Conservation (phyloP, 768 basidiomycete genomes). For the Boletus insuetus region DNA sequence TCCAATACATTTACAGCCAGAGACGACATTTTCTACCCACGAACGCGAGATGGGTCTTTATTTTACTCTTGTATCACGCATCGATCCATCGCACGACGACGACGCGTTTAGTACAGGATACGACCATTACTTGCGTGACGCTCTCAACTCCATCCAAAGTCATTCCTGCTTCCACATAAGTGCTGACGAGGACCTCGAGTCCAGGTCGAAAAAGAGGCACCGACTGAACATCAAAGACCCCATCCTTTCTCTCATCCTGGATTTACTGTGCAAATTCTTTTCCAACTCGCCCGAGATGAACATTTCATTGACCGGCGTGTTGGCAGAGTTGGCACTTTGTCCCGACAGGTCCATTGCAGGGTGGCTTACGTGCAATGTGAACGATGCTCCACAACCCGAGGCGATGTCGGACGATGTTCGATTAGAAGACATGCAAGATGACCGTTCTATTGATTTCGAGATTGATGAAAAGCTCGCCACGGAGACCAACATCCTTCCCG, state of each 20-base stretch:
- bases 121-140: slow-evolving; percentile 79
- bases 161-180: slow-evolving; percentile 57
- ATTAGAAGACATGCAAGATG: slow-evolving; percentile 60
- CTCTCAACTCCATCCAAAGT: slow-evolving; percentile 61
- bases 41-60: slow-evolving; percentile 84
- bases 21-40: slow-evolving; percentile 74
- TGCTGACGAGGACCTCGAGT: slow-evolving; percentile 40
- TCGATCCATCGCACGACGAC: slow-evolving; percentile 65
- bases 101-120: slow-evolving; percentile 84
- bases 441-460: slow-evolving; percentile 75
- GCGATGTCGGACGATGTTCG: slow-evolving; percentile 6
- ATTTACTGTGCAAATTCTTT: slow-evolving; percentile 75
- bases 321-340: slow-evolving; percentile 80
- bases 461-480: slow-evolving; percentile 64
- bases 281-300: slow-evolving; percentile 84
- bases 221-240: slow-evolving; percentile 77
- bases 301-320: slow-evolving; percentile 79
- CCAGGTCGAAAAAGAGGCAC: slow-evolving; percentile 54
- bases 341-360: slow-evolving; percentile 84
- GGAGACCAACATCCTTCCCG: slow-evolving; percentile 58
- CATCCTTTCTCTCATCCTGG: slow-evolving; percentile 66
- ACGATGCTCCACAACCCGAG: slow-evolving; percentile 33
- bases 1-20: slow-evolving; percentile 57
- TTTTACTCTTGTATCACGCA: slow-evolving; percentile 70
- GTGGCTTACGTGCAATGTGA: slow-evolving; percentile 74